phyloP scores from a whole-genome alignment of 768 basidiomycete species.

The Sarcomyxa edulis region DNA sequence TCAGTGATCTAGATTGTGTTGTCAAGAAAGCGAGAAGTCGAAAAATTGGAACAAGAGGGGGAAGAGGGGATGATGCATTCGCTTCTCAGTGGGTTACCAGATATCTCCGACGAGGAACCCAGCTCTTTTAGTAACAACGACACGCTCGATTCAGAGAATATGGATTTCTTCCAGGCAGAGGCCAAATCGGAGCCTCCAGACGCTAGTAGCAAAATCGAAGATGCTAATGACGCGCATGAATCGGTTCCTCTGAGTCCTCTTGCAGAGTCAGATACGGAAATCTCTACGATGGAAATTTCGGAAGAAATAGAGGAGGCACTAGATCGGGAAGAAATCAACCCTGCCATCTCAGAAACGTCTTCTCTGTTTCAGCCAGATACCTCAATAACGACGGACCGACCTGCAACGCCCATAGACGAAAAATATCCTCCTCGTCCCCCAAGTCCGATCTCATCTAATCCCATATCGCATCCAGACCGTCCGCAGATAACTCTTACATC shows the following conservation, averaged over 20 bases:
- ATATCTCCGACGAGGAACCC: slow-evolving; percentile 40
- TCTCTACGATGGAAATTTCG: too few species aligned
- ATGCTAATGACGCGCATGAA: neutral
- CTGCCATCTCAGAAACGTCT: neutral
- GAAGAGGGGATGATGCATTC: slow-evolving; percentile 85
- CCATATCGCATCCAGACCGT: slow-evolving; percentile 7
- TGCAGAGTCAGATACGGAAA: too few species aligned
- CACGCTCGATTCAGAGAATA: neutral
- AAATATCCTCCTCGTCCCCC: neutral
- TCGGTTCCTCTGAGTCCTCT: too few species aligned
- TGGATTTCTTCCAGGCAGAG: neutral
- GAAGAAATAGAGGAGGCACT: neutral
- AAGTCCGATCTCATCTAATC: too few species aligned
- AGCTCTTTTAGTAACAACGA: neutral
- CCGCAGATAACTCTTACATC: slow-evolving; percentile 36
- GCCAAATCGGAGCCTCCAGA: neutral
- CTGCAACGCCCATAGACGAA: neutral
- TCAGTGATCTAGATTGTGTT: slow-evolving; percentile 55
- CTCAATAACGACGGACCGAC: too few species aligned
- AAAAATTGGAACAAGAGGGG: slow-evolving; percentile 55
- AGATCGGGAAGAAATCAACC: neutral
- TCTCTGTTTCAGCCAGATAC: too few species aligned
- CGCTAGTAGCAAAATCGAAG: neutral
- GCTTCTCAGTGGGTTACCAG: slow-evolving; percentile 58
- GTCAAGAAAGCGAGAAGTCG: slow-evolving; percentile 62